Base-by-base conservation (phyloP, 495 filamentous ascomycete genomes). In the Penicillium herquei region DNA sequence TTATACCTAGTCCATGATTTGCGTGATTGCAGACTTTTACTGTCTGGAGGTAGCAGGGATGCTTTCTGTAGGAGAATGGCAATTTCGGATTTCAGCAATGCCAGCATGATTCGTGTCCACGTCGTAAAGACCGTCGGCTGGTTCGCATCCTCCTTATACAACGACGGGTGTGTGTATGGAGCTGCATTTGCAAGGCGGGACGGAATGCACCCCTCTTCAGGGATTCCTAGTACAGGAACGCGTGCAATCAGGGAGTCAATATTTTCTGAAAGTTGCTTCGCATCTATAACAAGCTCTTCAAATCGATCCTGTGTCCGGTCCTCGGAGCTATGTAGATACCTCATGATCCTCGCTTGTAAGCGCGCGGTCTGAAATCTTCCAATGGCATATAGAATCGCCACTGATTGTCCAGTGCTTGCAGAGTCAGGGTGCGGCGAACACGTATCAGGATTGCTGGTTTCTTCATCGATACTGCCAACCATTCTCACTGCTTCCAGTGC, bases 291-390 rank as follows among this genome's bases (percentile, higher is more conserved):
- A n/a, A n/a, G n/a, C n/a, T n/a, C n/a, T n/a, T n/a, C n/a, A n/a
- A n/a, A n/a, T 12, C 8, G 3, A 7, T 47, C 13, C 5, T 17
- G 11, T 3, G 21, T 6, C 11, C 37, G 30, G 11, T 17, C 16
- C 12, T 12, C 14, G 47, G 30, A 11, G 42, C 16, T 39, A 13
- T 50, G 51, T 9, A 45, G 6, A 7, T 34, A 7, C 12, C 4
- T 10, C 5, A 59, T 39, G 6, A 59, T 3, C 31, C 21, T 11
- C n/a, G 16, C 34, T 11, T 51, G 56, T 7, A 59, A 11, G 8
- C 39, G 35, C 21, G 52, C 56, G 5, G 46, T 40, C 45, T 49
- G 51, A n/a, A n/a, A n/a, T n/a, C n/a, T n/a, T n/a, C n/a, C n/a
- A 26, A 55, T 31, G 6, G 51, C 51, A 40, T 14, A 39, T 9